Evolutionary conservation across 768 basidiomycete genomes (phyloP), one percentile per base, ranked within the genome.

Genomic region (Termitomyces sp.): DNA sequence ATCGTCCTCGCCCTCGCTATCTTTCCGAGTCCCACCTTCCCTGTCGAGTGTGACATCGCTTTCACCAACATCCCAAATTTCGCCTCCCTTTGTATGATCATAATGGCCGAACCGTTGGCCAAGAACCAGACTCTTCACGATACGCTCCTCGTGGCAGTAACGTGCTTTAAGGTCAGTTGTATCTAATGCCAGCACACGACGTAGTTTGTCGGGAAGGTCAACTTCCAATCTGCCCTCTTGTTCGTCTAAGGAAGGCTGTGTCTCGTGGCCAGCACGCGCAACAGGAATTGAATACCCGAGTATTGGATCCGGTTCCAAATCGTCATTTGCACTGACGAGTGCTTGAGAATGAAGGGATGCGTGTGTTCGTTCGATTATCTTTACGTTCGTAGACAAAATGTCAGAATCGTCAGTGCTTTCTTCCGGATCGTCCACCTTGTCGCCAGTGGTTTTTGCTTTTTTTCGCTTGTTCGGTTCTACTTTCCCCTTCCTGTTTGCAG

Each of bases 11-110:
- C 70, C 76, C 50, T 78, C 81, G 24, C 65, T 67, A 42, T 71
- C 64, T 69, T 68, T 67, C 46, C 58, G 60, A 10, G 48, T 57
- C 37, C 66, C 65, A 44, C 66, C 63, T 29, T 67, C 66, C 8
- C 60, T 67, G 44, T 69, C 69, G 34, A 70, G 18, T 39, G 51
- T 73, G 36, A 73, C 73, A 62, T 78, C 75, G 51, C 75, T 74
- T 69, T 92, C 90, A 24, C 90, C 90, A 42, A 82, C 82, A 63
- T 82, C 85, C 89, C 89, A 91, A 57, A 91, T 82, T 56, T 86
- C 82, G 3, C 87, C 88, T 18, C 88, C 88, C 67, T 77, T 86
- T 51, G 66, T 72, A 15, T 84, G 75, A 59, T 90, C 81, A 66
- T 88, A 88, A 65, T 81, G 78, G 42, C 69, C 73, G 61, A 74